These are phyloP conservation scores for Albifimbria verrucaria DNA, from an alignment of 2,329 filamentous ascomycete genomes.

Conservation along the genomic window DNA sequence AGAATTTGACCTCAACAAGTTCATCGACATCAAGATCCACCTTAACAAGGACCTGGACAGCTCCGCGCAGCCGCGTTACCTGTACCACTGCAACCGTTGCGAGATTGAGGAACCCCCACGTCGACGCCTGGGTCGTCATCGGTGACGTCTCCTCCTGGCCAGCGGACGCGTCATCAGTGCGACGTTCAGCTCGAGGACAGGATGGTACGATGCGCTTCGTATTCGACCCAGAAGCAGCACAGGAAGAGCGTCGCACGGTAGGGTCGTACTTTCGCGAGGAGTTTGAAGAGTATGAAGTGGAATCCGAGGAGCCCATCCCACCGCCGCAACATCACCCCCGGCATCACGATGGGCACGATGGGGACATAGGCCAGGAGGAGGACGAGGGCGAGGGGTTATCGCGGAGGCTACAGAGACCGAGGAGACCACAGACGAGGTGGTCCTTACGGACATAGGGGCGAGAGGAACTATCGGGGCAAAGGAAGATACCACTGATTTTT, in stretches of 20 bases:
- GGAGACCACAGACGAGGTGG: constrained; percentile 28
- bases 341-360: constrained; percentile 13
- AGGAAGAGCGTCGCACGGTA: constrained; percentile 66
- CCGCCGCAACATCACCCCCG: constrained; percentile 21
- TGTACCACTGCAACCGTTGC: constrained; percentile 55
- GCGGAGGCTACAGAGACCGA: constrained; percentile 26
- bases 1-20: constrained; percentile 68
- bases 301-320: constrained; percentile 64
- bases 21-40: constrained; percentile 82
- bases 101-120: constrained; percentile 33
- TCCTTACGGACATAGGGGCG: constrained; percentile 30
- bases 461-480: constrained; percentile 29
- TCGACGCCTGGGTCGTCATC: constrained; percentile 27
- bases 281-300: constrained; percentile 73
- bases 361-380: constrained; percentile 8
- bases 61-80: constrained; percentile 59
- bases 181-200: constrained; percentile 37
- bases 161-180: constrained; percentile 26
- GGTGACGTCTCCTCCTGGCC: constrained; percentile 21
- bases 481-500: constrained; percentile 26
- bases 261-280: constrained; percentile 68
- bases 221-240: constrained; percentile 74
- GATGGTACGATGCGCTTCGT: constrained; percentile 87
- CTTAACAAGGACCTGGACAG: constrained; percentile 78
- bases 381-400: constrained; percentile 20